Base-by-base conservation (phyloP, 768 basidiomycete genomes). In the Suillus alpinus region DNA sequence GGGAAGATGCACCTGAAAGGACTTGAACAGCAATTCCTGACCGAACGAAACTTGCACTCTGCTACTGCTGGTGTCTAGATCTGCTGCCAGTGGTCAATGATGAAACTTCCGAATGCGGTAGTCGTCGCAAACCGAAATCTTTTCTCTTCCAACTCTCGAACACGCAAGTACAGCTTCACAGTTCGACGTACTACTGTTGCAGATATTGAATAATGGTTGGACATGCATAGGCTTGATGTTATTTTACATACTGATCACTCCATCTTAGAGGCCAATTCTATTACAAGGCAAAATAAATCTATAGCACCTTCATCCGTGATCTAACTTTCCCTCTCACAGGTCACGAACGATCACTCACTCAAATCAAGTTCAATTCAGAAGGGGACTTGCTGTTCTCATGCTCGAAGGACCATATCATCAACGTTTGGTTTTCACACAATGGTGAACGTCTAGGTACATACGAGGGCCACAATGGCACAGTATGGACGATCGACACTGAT, bases 361-460 rank as follows among this genome's bases (percentile, higher is more conserved):
- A 98, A 78, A 92, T 98, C 84, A 94, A 94, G 79, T 98, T 93
- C 83, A 99, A 98, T 78, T 76, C 81, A 57, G 97, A 98, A 71
- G 97, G 97, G 65, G 97, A 98, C 77, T 82, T 99, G 16, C 81
- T 99, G 56, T 97, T 99, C 76, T 89, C 94, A 26, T 93, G 91
- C 71, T 94, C 94, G 67, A 99, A 99, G 82, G 97, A 99, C 74
- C 84, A 90, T 68, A 75, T 92, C 66, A 92, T 98, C 74, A 98
- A 97, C 72, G 95, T 94, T 56, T 98, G 96, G 96, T 97, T 84
- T 74, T 89, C 95, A 13, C 93, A 96, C 69, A 99, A 99, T 68
- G 97, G 97, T 56, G 97, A 98, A 80, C 83, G 97, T 61, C 76
- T 99, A 68, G 97, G 97, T 39, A 99, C 97, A 61, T 98, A 97